phyloP scores from a whole-genome alignment of 176 grass and related monocot genomes.

The Zizania latifolia region DNA sequence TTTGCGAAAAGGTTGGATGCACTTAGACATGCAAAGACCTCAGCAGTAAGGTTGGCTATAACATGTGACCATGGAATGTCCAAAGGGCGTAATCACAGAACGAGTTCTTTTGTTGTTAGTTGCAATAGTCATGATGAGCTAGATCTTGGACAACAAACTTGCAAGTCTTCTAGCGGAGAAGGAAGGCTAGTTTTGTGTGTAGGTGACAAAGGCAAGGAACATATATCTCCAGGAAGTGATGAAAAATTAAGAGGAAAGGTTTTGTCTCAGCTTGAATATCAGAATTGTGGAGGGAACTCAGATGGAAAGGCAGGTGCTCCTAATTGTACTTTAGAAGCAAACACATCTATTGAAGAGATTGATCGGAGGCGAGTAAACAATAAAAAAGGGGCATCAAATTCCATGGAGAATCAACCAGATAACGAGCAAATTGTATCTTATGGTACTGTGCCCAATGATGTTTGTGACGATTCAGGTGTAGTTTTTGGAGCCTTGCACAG shows the following conservation, averaged over 20 bases:
- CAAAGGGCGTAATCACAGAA: conserved; percentile 16
- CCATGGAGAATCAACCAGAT: conserved; percentile 15
- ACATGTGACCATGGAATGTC: conserved; percentile 21
- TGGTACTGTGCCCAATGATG: conserved; percentile 13
- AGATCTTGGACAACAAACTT: neutral
- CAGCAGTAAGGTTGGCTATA: conserved; percentile 27
- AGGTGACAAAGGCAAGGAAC: conserved; percentile 34
- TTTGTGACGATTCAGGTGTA: conserved; percentile 33
- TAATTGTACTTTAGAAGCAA: conserved; percentile 28
- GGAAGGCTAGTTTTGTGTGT: conserved; percentile 35
- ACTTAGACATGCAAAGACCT: conserved; percentile 53
- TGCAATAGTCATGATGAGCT: conserved; percentile 24
- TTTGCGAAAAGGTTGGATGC: conserved; percentile 78
- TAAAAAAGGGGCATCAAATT: conserved; percentile 29
- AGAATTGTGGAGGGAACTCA: conserved; percentile 10
- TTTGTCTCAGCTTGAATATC: conserved; percentile 1
- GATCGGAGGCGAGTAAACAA: conserved; percentile 6
- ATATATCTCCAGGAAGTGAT: conserved; percentile 9
- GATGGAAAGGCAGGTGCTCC: conserved; percentile 17
- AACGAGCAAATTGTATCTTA: conserved; percentile 45
- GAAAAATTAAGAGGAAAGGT: conserved; percentile 28
- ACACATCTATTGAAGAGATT: conserved; percentile 17
- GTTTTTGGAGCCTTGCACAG: conserved; percentile 40
- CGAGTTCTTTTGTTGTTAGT: conserved; percentile 19
- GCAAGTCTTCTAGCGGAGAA: conserved; percentile 36